phyloP scores from a whole-genome alignment of 192 early-diverging fungal genomes.

The Lobosporangium transversale region DNA sequence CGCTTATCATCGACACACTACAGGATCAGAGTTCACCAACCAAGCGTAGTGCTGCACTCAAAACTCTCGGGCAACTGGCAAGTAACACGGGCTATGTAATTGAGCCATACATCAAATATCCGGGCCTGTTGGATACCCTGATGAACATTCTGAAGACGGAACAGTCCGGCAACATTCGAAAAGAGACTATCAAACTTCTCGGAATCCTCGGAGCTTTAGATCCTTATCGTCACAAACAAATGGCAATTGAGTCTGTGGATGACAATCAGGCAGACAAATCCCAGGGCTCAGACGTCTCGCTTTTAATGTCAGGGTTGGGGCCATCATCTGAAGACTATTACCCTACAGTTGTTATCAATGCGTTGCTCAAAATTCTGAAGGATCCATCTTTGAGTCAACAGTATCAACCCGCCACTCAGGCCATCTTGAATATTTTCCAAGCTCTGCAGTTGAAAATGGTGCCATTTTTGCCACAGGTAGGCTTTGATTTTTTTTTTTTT shows the following conservation, averaged over 20 bases:
- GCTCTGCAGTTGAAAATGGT: constrained; percentile 88
- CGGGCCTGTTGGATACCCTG: constrained; percentile 81
- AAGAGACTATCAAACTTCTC: constrained; percentile 88
- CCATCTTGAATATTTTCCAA: constrained; percentile 94
- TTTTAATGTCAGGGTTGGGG: constrained; percentile 71
- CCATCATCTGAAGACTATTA: constrained; percentile 93
- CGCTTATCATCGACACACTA: constrained; percentile 88
- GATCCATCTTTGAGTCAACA: constrained; percentile 83
- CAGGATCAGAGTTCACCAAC: constrained; percentile 85
- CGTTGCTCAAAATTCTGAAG: constrained; percentile 87
- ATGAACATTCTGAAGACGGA: constrained; percentile 88
- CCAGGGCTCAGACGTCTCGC: constrained; percentile 62
- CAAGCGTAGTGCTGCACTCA: constrained; percentile 89
- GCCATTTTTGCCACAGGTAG: constrained; percentile 87
- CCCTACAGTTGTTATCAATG: constrained; percentile 87
- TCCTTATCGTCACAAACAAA: constrained; percentile 81
- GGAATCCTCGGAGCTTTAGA: constrained; percentile 96
- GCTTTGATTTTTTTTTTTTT: too few species aligned
- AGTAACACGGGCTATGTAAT: constrained; percentile 90
- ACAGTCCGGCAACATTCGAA: constrained; percentile 72
- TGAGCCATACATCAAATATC: constrained; percentile 88
- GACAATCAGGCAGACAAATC: constrained; percentile 63
- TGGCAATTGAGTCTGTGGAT: constrained; percentile 56
- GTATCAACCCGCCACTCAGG: constrained; percentile 88
- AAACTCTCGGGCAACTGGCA: constrained; percentile 85